Evolutionary conservation across 805 yeast species (phyloP).

Genomic region (Clavispora phyllophila): DNA sequence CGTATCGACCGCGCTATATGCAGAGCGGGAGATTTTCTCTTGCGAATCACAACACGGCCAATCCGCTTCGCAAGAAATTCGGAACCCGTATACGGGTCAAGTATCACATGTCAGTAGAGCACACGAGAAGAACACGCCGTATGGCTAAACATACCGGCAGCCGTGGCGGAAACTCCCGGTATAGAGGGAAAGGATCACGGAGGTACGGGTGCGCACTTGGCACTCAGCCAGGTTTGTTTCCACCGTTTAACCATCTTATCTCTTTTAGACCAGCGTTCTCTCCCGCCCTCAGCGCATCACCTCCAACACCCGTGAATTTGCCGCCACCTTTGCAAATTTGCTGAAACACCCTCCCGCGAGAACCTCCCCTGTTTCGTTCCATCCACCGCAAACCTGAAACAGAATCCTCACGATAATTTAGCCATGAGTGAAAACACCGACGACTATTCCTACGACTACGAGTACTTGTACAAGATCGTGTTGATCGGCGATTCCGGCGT

Average conservation of each 20-base stretch:
- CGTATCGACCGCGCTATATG: too few relatives aligned
- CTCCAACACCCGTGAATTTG: not conserved
- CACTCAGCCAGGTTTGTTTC: not conserved
- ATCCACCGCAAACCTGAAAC: not conserved
- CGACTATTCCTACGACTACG: constrained; percentile 64
- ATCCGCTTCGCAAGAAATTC: too few relatives aligned
- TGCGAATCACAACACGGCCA: too few relatives aligned
- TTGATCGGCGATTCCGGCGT: constrained; percentile 97
- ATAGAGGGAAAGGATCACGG: not conserved
- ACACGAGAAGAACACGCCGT: too few relatives aligned
- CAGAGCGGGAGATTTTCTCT: too few relatives aligned
- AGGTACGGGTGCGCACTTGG: not conserved
- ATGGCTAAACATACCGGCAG: too few relatives aligned
- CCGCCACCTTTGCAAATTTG: not conserved
- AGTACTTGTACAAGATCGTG: constrained; percentile 86
- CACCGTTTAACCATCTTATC: not conserved
- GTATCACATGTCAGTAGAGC: too few relatives aligned
- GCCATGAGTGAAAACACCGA: constrained; percentile 34
- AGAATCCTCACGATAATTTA: not conserved
- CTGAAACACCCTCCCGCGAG: not conserved
- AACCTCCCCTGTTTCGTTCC: not conserved
- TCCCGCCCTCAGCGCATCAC: not conserved
- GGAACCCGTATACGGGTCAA: too few relatives aligned
- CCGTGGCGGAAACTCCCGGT: not conserved
- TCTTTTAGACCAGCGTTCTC: not conserved